phyloP scores from a whole-genome alignment of 306 rosid species.

The Arachis stenosperma region DNA sequence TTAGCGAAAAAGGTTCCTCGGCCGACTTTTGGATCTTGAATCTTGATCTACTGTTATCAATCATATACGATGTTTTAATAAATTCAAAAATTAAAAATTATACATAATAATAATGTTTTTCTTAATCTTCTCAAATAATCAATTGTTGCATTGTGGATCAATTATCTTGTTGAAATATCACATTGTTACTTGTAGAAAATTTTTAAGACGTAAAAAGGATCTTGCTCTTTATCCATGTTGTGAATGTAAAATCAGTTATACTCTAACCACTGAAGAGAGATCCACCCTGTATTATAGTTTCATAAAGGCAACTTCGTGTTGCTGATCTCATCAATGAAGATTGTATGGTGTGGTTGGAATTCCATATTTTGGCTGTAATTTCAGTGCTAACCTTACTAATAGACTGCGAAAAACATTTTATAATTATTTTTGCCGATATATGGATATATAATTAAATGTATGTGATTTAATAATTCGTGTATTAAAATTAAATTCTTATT shows the following conservation, averaged over 20 bases:
- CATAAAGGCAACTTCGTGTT: background rate
- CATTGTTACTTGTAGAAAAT: background rate
- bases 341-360: background rate
- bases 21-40: constrained; percentile 8
- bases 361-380: background rate
- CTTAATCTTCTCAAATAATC: background rate
- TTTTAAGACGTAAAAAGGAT: background rate
- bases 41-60: background rate
- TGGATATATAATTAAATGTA: too few species aligned
- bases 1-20: background rate
- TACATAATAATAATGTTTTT: background rate
- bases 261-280: background rate
- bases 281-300: background rate
- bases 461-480: too few species aligned
- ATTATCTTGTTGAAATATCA: background rate
- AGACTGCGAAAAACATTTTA: too few species aligned
- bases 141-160: background rate
- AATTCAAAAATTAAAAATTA: background rate
- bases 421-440: too few species aligned
- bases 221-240: background rate
- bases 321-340: background rate
- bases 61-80: background rate
- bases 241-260: background rate
- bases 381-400: background rate
- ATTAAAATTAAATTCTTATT: too few species aligned